phyloP scores from a whole-genome alignment of 2,329 filamentous ascomycete genomes.

The Pseudogymnoascus sp. region DNA sequence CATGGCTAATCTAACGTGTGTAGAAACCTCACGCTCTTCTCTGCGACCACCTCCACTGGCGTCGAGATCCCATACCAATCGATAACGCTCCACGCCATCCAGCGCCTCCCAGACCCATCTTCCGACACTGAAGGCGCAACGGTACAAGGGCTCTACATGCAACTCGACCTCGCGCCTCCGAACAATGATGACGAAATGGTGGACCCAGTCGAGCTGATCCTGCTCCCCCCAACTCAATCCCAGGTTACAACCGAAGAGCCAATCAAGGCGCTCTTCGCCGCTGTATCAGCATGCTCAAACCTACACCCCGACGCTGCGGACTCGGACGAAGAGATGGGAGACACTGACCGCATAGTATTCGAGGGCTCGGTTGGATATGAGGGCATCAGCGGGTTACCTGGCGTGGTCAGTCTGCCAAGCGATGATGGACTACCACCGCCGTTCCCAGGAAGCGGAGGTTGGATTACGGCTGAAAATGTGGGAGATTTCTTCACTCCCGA shows the following conservation, averaged over 20 bases:
- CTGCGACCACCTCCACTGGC: conserved; percentile 48
- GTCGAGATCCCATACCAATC: conserved; percentile 65
- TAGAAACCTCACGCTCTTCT: conserved; percentile 58
- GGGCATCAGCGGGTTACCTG: conserved; percentile 49
- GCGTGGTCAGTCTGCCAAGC: conserved; percentile 43
- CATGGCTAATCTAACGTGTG: conserved; percentile 20
- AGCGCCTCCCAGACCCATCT: conserved; percentile 42
- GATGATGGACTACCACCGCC: conserved; percentile 54
- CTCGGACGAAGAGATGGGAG: conserved; percentile 36
- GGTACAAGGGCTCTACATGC: conserved; percentile 52
- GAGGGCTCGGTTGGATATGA: conserved; percentile 45
- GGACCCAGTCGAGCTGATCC: conserved; percentile 58
- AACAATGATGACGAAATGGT: conserved; percentile 55
- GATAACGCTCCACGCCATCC: conserved; percentile 69
- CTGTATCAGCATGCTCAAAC: conserved; percentile 68
- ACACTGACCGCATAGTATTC: conserved; percentile 49
- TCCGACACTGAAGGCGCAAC: conserved; percentile 22
- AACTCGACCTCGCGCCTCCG: conserved; percentile 41
- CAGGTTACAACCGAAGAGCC: conserved; percentile 33
- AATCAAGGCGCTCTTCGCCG: conserved; percentile 45
- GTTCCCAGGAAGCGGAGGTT: conserved; percentile 67
- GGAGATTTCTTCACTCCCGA: conserved; percentile 74
- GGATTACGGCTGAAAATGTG: conserved; percentile 91
- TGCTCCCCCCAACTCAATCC: conserved; percentile 43
- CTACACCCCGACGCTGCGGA: conserved; percentile 65